Evolutionary conservation across 2,329 filamentous ascomycete species (phyloP).

Genomic region (Setomelanomma holmii): DNA sequence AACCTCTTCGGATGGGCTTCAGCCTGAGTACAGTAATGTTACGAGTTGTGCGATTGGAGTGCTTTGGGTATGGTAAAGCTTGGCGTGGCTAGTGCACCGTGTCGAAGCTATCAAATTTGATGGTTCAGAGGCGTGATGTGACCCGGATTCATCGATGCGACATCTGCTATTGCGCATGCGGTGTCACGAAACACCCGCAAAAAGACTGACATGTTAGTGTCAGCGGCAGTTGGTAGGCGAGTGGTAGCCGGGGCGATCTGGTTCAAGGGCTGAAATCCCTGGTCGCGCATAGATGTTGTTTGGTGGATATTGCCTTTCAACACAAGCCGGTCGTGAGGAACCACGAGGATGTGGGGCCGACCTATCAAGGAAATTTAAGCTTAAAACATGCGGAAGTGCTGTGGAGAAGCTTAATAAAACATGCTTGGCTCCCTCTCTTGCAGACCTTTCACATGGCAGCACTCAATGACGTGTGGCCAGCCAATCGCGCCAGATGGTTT

Average conservation of each 20-base stretch:
- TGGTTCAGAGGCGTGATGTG: slow-evolving; percentile 17
- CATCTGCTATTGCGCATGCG: slow-evolving; percentile 14
- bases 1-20: slow-evolving; percentile 30
- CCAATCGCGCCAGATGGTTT: background rate
- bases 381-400: background rate
- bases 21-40: slow-evolving; percentile 29
- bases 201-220: slow-evolving; percentile 1
- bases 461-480: background rate
- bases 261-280: slow-evolving; percentile 13
- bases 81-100: slow-evolving; percentile 19
- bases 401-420: background rate
- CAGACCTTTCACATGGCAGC: background rate
- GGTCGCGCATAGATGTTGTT: slow-evolving; percentile 10
- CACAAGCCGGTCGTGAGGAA: slow-evolving; percentile 11
- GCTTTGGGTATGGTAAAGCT: slow-evolving; percentile 13
- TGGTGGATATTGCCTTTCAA: slow-evolving; percentile 17
- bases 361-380: background rate
- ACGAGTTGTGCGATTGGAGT: slow-evolving; percentile 23
- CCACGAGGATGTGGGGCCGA: slow-evolving; percentile 17
- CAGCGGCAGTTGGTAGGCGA: slow-evolving; percentile 25
- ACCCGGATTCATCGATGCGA: slow-evolving; percentile 26
- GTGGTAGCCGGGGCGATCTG: slow-evolving; percentile 2
- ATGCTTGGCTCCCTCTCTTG: background rate
- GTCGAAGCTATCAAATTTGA: slow-evolving; percentile 34
- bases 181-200: slow-evolving; percentile 14